Base-by-base conservation (phyloP, 1,284 basidiomycete species). In the Marasmius tenuissimus region DNA sequence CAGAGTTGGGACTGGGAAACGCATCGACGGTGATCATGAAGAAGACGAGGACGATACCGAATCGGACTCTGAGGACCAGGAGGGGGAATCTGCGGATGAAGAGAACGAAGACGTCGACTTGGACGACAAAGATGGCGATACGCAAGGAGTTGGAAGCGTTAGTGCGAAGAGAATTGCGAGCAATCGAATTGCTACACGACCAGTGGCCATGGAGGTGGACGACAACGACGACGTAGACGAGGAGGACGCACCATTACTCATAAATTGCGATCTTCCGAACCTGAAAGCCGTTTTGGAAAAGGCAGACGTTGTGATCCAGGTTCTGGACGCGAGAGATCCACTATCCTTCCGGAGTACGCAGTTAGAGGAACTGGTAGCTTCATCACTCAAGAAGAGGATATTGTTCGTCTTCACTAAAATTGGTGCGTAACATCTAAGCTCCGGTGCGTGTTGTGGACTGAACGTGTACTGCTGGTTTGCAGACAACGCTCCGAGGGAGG, bases 311-410 rank as follows among this genome's bases (percentile, higher is more conserved):
- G 76, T 98, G 8, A 71, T 98, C 58, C 81, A 96, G 76, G 86
- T 97, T 2, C 80, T 97, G 55, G 95, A 97, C 72, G 92, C 91
- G 1, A 82, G 94, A 52, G 95, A 97, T 73, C 93, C 95, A 1
- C 71, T 87, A 22, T 81, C 90, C 9, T 89, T 83, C 70, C 79
- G 92, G 62, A 92, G 88, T 68, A 73, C 75, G 22, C 81, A 84
- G 59, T 67, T 95, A 58, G 92, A 95, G 75, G 76, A 85, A 55
- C 71, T 88, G 52, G 79, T 83, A 27, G 67, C 74, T 16, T 75
- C 74, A 58, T 81, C 78, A 68, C 76, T 73, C 45, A 75, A 74
- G 45, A 87, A 85, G 72, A 82, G 79, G 67, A 69, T 91, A n/a
- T 71, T 91, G 20, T 76, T 95, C 14, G 81, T 97, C 11, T 72